Evolutionary conservation across 1,139 yeast genomes (phyloP).

Genomic region (Diutina siamensis): DNA sequence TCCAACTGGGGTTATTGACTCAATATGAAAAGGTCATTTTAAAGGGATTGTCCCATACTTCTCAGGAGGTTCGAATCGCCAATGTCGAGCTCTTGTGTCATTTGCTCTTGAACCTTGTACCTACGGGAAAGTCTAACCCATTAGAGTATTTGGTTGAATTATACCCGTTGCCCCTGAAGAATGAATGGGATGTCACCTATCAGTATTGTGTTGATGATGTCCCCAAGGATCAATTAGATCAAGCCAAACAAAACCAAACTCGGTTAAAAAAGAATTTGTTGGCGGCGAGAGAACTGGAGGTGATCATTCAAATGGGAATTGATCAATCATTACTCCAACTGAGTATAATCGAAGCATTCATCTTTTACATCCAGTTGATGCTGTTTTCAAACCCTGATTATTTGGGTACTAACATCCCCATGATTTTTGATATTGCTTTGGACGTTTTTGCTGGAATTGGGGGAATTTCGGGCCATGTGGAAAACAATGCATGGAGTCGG

Average conservation of each 20-base stretch:
- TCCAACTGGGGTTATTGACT: neutral
- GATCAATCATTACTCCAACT: slow-evolving; percentile 18
- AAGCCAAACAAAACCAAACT: neutral
- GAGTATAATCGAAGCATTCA: slow-evolving; percentile 24
- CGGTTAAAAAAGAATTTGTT: neutral
- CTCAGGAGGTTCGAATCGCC: slow-evolving; percentile 5
- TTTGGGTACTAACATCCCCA: slow-evolving; percentile 19
- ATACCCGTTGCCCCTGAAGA: neutral
- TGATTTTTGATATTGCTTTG: slow-evolving; percentile 22
- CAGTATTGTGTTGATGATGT: neutral
- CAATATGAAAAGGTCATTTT: neutral
- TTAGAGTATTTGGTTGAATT: neutral
- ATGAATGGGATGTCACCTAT: neutral
- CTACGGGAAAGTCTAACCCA: neutral
- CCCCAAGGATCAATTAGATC: neutral
- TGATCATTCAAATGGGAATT: slow-evolving; percentile 14
- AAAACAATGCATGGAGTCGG: slow-evolving; percentile 25
- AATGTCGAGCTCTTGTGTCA: slow-evolving; percentile 3
- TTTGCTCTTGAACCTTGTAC: neutral
- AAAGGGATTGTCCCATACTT: neutral
- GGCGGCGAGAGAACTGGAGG: slow-evolving; percentile 15
- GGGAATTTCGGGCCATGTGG: slow-evolving; percentile 17
- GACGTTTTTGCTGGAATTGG: slow-evolving; percentile 20
- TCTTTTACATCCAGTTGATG: slow-evolving; percentile 30
- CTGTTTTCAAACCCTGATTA: slow-evolving; percentile 31